Base-by-base conservation (phyloP, 768 basidiomycete genomes). In the Rubroboletus pulcherrimus region DNA sequence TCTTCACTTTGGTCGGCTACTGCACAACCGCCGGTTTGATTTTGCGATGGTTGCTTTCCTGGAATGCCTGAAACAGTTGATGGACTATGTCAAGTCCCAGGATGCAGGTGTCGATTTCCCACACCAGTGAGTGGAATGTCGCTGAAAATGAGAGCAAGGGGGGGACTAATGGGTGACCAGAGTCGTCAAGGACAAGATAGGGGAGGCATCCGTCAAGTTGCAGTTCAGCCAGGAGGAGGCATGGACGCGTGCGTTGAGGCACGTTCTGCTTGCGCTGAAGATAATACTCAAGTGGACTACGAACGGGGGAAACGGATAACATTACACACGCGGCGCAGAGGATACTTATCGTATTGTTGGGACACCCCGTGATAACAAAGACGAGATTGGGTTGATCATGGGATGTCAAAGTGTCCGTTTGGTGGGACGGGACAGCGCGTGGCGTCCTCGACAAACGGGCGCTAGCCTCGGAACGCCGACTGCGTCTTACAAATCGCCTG, bases 1-100 rank as follows among this genome's bases (percentile, higher is more conserved):
- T 70, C 73, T 97, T 21, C 87, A 93, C 60, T 78, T 96, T 52
- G 89, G 91, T 2, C 85, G 95, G 33, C 69, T 98, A 15, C 75
- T 98, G 38, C 96, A 98, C 64, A 98, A 98, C 66, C 85, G 95
- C 39, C 84, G 96, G 17, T 99, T 98, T 71, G 95, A 98, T 72
- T 82, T 89, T 59, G 96, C 89, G 2, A 95, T 98, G 91, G 93
- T 96, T 11, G 91, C 93, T 10, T 93, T 98, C 66, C 79, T 99
- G 41, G 97, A 98, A 60, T 97, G 95, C 67, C 75, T 99, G 38
- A 88, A 92, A 64, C 93, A 98, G 66, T 75, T 98, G 29, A 86
- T 93, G 73, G 94, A 97, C 55, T 83, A 89, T 64, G 89, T 93
- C 49, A 85, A 84, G 67, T 77, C 82, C 11, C 83, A 89, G 64